Evolutionary conservation across 179 eudicot species (phyloP), one percentile per base, ranked within the genome.

Genomic region (Amaranthus tricolor): DNA sequence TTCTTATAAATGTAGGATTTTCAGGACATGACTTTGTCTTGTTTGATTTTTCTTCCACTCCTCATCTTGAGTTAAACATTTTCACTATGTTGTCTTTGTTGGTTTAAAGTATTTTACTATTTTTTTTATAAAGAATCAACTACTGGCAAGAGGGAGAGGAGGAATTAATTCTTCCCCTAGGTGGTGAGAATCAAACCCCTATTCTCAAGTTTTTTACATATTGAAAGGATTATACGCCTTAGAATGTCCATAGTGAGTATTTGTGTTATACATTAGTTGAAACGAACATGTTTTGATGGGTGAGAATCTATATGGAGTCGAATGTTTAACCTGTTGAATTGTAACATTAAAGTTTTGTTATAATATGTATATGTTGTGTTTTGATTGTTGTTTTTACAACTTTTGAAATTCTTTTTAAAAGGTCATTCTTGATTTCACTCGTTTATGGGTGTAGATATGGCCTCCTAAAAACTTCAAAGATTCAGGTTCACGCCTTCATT

Each of bases 401-500:
- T 14, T 61, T 60, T 62, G 50, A 31, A 43, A 52, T 60, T 9
- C 3, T 69, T 47, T 69, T 3, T 14, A 14, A n/a, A 44, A 11
- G 62, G 44, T 45, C 43, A 8, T 56, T 55, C 49, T 54, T 77
- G 16, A 9, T 55, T 13, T 19, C 65, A 53, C 15, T 51, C 66
- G 31, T 45, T 75, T 12, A 68, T 73, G 74, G 61, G 8, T 83
- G 89, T 89, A 96, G 99, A 87, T 96, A 83, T 93, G 99, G 99
- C 99, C 99, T 80, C 99, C 99, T 12, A 93, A 89, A 79, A 88
- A 80, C 79, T 83, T 95, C 55, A 95, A 89, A 83, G 99, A 95
- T 85, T 91, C 93, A 44, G 97, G 89, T 74, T 95, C 98, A 50
- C 91, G 82, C 53, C 86, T 95, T 76, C 99, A 95, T 83, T 84